phyloP scores from a whole-genome alignment of 345 rosid species.

The Eucalyptus albens region DNA sequence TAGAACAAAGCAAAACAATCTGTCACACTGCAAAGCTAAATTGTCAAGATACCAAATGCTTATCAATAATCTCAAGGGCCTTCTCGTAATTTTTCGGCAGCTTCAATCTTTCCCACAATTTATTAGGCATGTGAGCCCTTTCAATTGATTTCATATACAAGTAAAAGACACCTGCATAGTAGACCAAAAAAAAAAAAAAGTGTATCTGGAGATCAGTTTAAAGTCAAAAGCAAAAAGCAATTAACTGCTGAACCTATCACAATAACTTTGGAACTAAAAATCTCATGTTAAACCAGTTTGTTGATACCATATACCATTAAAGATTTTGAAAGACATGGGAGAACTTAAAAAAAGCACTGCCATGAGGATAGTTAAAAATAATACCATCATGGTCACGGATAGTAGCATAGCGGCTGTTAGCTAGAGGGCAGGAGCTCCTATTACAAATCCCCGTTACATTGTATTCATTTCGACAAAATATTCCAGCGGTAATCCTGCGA shows the following conservation, averaged over 20 bases:
- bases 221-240: not conserved
- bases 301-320: not conserved
- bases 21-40: too few relatives aligned
- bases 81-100: too few relatives aligned
- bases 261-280: not conserved
- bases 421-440: slow-evolving; percentile 95
- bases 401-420: slow-evolving; percentile 93
- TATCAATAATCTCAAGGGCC: too few relatives aligned
- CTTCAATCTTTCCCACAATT: too few relatives aligned
- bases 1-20: too few relatives aligned
- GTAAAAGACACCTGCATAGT: slow-evolving; percentile 47
- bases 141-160: too few relatives aligned
- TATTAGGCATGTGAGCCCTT: too few relatives aligned
- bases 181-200: not conserved
- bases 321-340: not conserved
- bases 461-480: slow-evolving; percentile 87
- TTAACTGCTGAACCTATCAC: not conserved
- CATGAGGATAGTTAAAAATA: not conserved
- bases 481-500: slow-evolving; percentile 74
- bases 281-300: not conserved
- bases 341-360: not conserved
- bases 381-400: slow-evolving; percentile 87
- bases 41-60: too few relatives aligned
- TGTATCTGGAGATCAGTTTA: not conserved
- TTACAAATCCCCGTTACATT: slow-evolving; percentile 93